These are phyloP conservation scores for Tylopilus orsonianus DNA, from an alignment of 1,284 basidiomycete species.

Conservation along the genomic window DNA sequence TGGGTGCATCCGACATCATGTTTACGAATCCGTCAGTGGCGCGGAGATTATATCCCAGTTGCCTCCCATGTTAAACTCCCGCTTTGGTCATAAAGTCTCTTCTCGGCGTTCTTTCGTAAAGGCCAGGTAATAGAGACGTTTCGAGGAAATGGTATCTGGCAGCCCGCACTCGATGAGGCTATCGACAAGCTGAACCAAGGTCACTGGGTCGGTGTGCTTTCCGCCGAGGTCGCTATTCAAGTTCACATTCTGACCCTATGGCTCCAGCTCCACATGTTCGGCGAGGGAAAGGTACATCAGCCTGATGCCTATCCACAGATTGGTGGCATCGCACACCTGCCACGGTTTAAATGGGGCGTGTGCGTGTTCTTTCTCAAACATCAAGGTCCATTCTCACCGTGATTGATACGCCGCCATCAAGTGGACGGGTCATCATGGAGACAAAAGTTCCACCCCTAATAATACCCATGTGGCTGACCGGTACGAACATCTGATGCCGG, in stretches of 20 bases:
- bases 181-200: conserved; percentile 80
- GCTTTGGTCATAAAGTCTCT: conserved; percentile 55
- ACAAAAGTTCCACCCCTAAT: conserved; percentile 71
- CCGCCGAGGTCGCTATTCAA: conserved; percentile 1
- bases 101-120: conserved; percentile 81
- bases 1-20: conserved; percentile 92
- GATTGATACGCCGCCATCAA: conserved; percentile 33
- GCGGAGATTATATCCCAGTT: conserved; percentile 6
- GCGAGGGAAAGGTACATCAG: conserved; percentile 92
- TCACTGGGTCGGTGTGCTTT: conserved; percentile 65
- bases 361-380: conserved; percentile 44
- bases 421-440: conserved; percentile 86
- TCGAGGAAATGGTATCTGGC: conserved; percentile 87
- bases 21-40: conserved; percentile 84
- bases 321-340: conserved; percentile 47
- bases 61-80: conserved; percentile 11
- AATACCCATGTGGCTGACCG: conserved; percentile 93
- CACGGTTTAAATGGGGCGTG: conserved; percentile 97
- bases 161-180: conserved; percentile 82
- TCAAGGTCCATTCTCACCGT: background rate
- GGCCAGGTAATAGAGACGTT: conserved; percentile 96
- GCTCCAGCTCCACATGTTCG: conserved; percentile 84
- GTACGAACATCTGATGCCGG: conserved; percentile 34
- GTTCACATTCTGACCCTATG: conserved; percentile 4
- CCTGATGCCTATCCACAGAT: conserved; percentile 51